These are phyloP conservation scores for Backusella circina DNA, from an alignment of 192 early-diverging fungal genomes.

Conservation along the genomic window DNA sequence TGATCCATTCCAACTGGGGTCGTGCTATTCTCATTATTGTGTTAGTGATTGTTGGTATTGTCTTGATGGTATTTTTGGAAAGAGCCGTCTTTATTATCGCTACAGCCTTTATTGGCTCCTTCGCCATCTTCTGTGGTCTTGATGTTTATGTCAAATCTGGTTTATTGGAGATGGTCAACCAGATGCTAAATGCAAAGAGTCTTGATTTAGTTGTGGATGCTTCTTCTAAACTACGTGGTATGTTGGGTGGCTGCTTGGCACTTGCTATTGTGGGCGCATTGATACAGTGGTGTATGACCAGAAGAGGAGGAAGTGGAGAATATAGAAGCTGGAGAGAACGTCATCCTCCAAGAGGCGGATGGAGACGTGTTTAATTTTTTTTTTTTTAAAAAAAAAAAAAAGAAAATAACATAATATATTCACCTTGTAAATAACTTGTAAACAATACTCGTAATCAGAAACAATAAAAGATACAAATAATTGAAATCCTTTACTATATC, in stretches of 20 bases:
- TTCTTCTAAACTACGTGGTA: slow-evolving; percentile 57
- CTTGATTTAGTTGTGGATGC: slow-evolving; percentile 14
- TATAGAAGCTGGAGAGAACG: slow-evolving; percentile 26
- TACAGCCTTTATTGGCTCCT: slow-evolving; percentile 77
- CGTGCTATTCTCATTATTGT: slow-evolving; percentile 69
- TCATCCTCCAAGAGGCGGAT: slow-evolving; percentile 5
- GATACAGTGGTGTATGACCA: slow-evolving; percentile 62
- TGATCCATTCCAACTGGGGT: slow-evolving; percentile 61
- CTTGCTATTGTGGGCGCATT: slow-evolving; percentile 60
- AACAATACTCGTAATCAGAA: background rate
- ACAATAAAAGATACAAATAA: background rate
- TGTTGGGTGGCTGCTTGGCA: slow-evolving; percentile 66
- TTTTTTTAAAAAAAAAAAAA: background rate
- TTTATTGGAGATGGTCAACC: slow-evolving; percentile 54
- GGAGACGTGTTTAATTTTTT: slow-evolving; percentile 21
- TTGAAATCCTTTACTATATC: background rate
- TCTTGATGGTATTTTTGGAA: slow-evolving; percentile 62
- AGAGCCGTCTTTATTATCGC: slow-evolving; percentile 63
- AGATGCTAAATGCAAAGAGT: slow-evolving; percentile 49
- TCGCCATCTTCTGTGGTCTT: slow-evolving; percentile 73
- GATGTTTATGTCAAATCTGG: slow-evolving; percentile 82
- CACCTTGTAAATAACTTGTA: background rate
- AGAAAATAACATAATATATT: background rate
- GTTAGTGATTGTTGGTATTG: slow-evolving; percentile 56
- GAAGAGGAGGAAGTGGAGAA: slow-evolving; percentile 5